Conservation (phyloP, 2,329 filamentous ascomycete genomes). For the Penicillium sp. region DNA sequence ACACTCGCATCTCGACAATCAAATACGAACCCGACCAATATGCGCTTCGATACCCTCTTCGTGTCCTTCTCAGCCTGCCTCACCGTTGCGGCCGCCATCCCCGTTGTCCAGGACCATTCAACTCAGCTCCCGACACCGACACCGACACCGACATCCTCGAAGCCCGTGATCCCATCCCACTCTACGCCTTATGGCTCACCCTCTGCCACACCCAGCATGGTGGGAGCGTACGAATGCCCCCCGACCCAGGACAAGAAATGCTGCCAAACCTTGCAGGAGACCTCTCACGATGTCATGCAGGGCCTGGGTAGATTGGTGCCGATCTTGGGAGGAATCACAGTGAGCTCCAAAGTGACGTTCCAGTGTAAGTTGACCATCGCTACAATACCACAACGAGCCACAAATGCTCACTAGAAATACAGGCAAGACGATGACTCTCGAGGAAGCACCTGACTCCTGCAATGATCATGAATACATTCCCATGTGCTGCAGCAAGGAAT, state of each 20-base stretch:
- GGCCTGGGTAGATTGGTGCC: slow-evolving; percentile 24
- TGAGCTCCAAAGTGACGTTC: slow-evolving; percentile 25
- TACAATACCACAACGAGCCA: background rate
- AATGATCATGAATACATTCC: slow-evolving; percentile 12
- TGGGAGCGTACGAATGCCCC: slow-evolving; percentile 24
- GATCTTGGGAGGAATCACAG: slow-evolving; percentile 14
- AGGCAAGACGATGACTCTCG: slow-evolving; percentile 23
- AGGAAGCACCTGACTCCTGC: slow-evolving; percentile 18
- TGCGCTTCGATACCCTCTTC: slow-evolving; percentile 15
- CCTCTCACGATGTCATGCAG: slow-evolving; percentile 14
- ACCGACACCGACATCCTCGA: slow-evolving; percentile 6
- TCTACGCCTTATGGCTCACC: background rate
- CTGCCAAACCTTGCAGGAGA: slow-evolving; percentile 22
- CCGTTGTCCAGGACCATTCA: slow-evolving; percentile 4
- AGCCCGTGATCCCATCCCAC: background rate
- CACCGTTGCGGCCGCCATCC: slow-evolving; percentile 11
- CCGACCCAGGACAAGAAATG: slow-evolving; percentile 25
- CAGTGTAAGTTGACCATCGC: slow-evolving; percentile 23
- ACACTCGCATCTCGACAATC: background rate
- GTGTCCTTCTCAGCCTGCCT: slow-evolving; percentile 10
- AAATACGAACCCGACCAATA: background rate
- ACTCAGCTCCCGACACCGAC: slow-evolving; percentile 1
- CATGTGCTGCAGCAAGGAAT: slow-evolving; percentile 26
- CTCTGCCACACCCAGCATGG: slow-evolving; percentile 4
- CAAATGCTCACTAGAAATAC: background rate